Evolutionary conservation across 768 basidiomycete genomes (phyloP).

Genomic region (Sarcodon sp.): DNA sequence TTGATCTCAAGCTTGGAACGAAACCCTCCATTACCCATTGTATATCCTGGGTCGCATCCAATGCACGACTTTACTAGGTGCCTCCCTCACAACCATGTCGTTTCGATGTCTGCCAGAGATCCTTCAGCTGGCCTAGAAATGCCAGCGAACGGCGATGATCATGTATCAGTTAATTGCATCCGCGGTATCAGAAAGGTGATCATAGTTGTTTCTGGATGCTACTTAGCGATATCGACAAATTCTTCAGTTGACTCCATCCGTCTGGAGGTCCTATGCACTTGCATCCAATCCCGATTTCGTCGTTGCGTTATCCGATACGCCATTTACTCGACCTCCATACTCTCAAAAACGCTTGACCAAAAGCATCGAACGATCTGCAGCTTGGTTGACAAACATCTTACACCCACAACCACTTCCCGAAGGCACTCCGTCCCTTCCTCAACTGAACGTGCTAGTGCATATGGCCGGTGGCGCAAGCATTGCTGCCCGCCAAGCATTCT

Average conservation of each 20-base stretch:
- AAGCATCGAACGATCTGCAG: slow-evolving; percentile 52
- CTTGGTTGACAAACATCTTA: slow-evolving; percentile 52
- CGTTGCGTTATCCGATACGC: slow-evolving; percentile 57
- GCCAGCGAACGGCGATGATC: slow-evolving; percentile 56
- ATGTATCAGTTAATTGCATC: slow-evolving; percentile 43
- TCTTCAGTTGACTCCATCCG: slow-evolving; percentile 24
- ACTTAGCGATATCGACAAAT: background rate
- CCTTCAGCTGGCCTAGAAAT: slow-evolving; percentile 51
- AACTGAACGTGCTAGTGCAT: slow-evolving; percentile 45
- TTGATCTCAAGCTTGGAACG: slow-evolving; percentile 41
- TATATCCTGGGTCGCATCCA: slow-evolving; percentile 36
- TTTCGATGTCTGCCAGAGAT: slow-evolving; percentile 54
- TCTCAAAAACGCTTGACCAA: slow-evolving; percentile 75
- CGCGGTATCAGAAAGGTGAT: slow-evolving; percentile 63
- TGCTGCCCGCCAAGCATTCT: slow-evolving; percentile 52
- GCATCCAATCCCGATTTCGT: slow-evolving; percentile 56
- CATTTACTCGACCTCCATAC: slow-evolving; percentile 48
- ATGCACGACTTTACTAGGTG: slow-evolving; percentile 61
- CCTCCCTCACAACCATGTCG: slow-evolving; percentile 28
- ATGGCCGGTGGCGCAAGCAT: slow-evolving; percentile 49
- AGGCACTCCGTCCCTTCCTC: slow-evolving; percentile 12
- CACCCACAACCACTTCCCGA: slow-evolving; percentile 11
- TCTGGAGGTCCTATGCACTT: slow-evolving; percentile 43
- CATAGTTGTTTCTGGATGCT: background rate
- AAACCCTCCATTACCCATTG: slow-evolving; percentile 50